Percentiles rank a stretch among this genome's conserved stretches.
These are phyloP conservation scores for Penicillium robsamsonii DNA, from an alignment of 495 filamentous ascomycete species.

Conservation along the genomic window DNA sequence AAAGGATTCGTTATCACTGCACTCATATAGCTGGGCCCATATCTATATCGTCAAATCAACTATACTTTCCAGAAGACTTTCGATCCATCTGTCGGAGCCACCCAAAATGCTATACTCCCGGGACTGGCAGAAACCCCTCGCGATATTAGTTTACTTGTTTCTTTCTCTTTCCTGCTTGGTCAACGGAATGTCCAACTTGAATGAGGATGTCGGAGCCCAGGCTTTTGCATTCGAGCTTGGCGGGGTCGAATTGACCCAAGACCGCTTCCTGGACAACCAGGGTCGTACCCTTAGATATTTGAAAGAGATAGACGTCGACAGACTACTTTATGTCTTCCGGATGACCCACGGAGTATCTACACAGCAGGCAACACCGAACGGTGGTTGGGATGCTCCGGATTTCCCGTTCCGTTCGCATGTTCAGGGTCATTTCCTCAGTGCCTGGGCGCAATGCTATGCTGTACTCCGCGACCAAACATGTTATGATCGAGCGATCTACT, in stretches of 20 bases:
- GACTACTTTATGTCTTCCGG: constrained; percentile 1
- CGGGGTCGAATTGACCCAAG: neutral
- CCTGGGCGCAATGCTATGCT: constrained; percentile 4
- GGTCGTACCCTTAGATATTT: neutral
- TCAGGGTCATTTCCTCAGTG: constrained; percentile 3
- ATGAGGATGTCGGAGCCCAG: neutral
- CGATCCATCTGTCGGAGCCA: neutral
- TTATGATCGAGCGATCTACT: constrained; percentile 1
- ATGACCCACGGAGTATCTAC: neutral
- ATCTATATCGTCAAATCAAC: neutral
- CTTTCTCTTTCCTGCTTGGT: neutral
- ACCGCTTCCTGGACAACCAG: constrained; percentile 2
- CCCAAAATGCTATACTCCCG: neutral
- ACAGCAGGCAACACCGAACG: neutral
- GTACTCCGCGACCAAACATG: constrained; percentile 2
- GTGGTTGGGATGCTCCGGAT: constrained; percentile 4
- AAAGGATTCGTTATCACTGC: neutral
- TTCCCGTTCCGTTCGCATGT: constrained; percentile 2
- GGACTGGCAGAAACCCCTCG: neutral
- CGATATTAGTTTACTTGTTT: neutral
- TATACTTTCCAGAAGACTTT: neutral
- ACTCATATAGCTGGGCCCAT: neutral
- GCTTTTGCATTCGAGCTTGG: neutral
- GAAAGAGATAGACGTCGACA: constrained; percentile 3
- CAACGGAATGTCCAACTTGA: neutral